Evolutionary conservation across 495 filamentous ascomycete species (phyloP), one percentile per base, ranked within the genome.

Genomic region (Evansstolkia leycettana): DNA sequence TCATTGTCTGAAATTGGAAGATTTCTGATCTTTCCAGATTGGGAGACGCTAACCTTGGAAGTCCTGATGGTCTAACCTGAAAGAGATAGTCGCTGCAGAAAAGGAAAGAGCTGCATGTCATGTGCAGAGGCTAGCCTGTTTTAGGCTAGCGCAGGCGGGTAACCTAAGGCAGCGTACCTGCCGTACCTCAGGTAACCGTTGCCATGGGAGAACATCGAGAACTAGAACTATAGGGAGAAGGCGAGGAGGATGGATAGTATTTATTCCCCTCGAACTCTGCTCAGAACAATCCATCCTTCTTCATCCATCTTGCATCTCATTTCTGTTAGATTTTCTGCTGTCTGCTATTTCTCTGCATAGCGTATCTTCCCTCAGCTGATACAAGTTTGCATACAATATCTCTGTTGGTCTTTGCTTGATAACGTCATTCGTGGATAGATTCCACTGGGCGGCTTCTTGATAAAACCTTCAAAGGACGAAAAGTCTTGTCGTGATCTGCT

Each of bases 401-500:
- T 23, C 20, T n/a, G 20, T 23, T 38, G 10, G 16, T 24, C 11
- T 19, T 9, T 15, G 8, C 17, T 33, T 33, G 11, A 9, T 33
- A 6, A 12, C 16, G 13, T 12, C 13, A 15, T 31, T 31, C 7
- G 7, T 31, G 5, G 28, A 31, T 15, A 15, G 28, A 31, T 6
- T 6, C 46, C 49, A 49, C 52, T 60, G 54, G 58, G 61, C 53
- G 49, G 52, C 50, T 50, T 43, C 36, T 26, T 36, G 13, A 31
- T 7, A 15, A 15, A 31, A 31, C n/a, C n/a, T n/a, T n/a, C n/a
- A n/a, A n/a, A n/a, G n/a, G 13, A 31, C 62, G 56, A 73, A 61
- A 67, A 54, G 57, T 60, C 64, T 39, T 52, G 5, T 67, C 69
- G 59, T 57, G 47, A n/a, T n/a, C n/a, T n/a, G n/a, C n/a, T n/a